Evolutionary conservation across 352 stramenopile genomes (phyloP).

Genomic region (Pythium scleroteichum): DNA sequence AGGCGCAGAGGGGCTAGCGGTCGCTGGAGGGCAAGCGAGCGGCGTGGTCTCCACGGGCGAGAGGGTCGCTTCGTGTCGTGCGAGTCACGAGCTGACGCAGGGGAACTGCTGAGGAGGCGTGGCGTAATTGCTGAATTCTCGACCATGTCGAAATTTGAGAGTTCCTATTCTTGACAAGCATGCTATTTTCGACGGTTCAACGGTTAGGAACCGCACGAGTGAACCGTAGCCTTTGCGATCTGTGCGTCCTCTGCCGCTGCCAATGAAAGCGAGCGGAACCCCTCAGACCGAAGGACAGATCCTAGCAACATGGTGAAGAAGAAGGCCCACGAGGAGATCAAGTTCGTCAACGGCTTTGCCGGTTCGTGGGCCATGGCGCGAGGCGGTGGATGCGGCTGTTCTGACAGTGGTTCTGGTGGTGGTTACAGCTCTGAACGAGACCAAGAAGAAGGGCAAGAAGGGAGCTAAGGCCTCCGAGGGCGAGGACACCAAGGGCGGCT

Average conservation of each 20-base stretch:
- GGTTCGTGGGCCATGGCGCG: slow-evolving; percentile 16
- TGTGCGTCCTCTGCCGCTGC: slow-evolving; percentile 6
- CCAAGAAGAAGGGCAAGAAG: slow-evolving; percentile 23
- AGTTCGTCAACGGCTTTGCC: slow-evolving; percentile 28
- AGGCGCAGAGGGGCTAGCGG: neutral
- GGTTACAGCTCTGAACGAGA: slow-evolving; percentile 49
- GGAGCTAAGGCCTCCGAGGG: slow-evolving; percentile 51
- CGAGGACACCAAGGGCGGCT: slow-evolving; percentile 53
- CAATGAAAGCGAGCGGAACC: slow-evolving; percentile 26
- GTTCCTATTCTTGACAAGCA: slow-evolving; percentile 12
- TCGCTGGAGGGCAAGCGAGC: neutral
- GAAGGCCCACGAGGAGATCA: slow-evolving; percentile 25
- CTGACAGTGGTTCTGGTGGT: too few species aligned
- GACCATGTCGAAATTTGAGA: slow-evolving; percentile 6
- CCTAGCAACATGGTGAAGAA: slow-evolving; percentile 31
- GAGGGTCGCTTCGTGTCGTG: slow-evolving; percentile 8
- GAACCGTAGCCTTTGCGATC: slow-evolving; percentile 16
- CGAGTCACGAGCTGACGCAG: slow-evolving; percentile 7
- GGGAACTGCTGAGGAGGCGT: neutral
- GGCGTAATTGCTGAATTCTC: slow-evolving; percentile 5
- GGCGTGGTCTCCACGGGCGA: neutral
- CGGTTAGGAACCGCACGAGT: slow-evolving; percentile 4
- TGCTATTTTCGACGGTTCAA: slow-evolving; percentile 17
- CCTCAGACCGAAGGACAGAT: neutral
- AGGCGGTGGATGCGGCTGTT: too few species aligned